phyloP scores from a whole-genome alignment of 1,284 basidiomycete species.

The Trichosporon inkin region DNA sequence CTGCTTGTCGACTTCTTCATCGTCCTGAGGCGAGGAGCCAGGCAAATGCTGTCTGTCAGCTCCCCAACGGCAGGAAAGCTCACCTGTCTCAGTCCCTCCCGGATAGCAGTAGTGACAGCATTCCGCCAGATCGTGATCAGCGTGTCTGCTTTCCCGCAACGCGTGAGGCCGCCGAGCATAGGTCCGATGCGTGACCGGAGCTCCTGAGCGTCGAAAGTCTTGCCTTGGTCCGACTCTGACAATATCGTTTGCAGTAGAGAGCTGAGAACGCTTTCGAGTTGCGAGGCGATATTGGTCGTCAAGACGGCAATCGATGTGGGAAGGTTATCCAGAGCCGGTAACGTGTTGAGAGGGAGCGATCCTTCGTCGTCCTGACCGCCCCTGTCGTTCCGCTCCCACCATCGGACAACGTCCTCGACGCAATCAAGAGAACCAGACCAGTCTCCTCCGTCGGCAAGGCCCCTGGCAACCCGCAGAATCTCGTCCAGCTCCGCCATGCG shows the following conservation, averaged over 20 bases:
- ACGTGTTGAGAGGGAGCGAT: conserved; percentile 51
- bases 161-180: conserved; percentile 66
- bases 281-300: conserved; percentile 66
- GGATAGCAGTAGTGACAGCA: conserved; percentile 64
- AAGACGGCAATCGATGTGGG: conserved; percentile 64
- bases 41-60: conserved; percentile 35
- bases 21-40: conserved; percentile 50
- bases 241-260: conserved; percentile 67
- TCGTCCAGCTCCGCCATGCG: conserved; percentile 69
- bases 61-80: conserved; percentile 9
- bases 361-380: conserved; percentile 12
- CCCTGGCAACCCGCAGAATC: conserved; percentile 64
- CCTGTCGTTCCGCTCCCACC: conserved; percentile 56
- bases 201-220: conserved; percentile 27
- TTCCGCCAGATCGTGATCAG: conserved; percentile 72
- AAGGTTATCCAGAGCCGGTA: conserved; percentile 66
- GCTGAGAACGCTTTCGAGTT: conserved; percentile 73
- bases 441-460: conserved; percentile 71
- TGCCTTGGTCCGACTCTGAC: conserved; percentile 42
- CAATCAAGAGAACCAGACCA: conserved; percentile 77
- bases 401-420: conserved; percentile 65
- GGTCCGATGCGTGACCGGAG: conserved; percentile 54
- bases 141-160: conserved; percentile 69
- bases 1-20: conserved; percentile 52
- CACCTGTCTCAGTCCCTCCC: conserved; percentile 53